Evolutionary conservation across 805 yeast species (phyloP), one percentile per base, ranked within the genome.

Genomic region (Wickerhamiella allomyrinae): DNA sequence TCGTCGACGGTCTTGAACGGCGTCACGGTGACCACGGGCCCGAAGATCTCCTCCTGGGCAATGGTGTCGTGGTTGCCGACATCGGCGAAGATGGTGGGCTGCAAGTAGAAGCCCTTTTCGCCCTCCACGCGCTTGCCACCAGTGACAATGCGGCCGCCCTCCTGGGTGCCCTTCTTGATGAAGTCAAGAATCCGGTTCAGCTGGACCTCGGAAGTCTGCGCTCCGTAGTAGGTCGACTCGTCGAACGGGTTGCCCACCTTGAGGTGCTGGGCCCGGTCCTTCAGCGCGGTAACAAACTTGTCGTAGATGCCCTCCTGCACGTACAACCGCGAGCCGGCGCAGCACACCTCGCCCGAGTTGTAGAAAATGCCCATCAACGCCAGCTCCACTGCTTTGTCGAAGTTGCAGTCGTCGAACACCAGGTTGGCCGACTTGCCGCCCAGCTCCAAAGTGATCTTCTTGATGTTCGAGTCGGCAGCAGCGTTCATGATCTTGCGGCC

Each of bases 341-440:
- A 79, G 66, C 97, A 87, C 44, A 86, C 91, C 68, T 87, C 95
- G 65, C 97, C 97, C 58, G 87, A 77, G 70, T 87, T 87, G 71
- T 73, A 83, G 72, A 81, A 82, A 55, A 86, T 81, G 61, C 94
- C 95, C 42, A 71, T 60, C 37, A 82, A 71, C 50, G 84, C 77
- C 68, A 76, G 73, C 49, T 75, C 69, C 37, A 82, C 79, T 40
- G 95, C 85, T 55, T 69, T 68, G 36, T 79, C 78, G 44, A 87
- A 57, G 61, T 87, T 76, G 38, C 93, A 91, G 57, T 87, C 96
- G 55, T 79, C 77, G 58, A 81, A 85, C 37, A 87, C 78, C 50
- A 87, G 76, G 61, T 80, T 78, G 54, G 96, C 94, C 20, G 95
- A 84, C 68, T 87, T 87, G 58, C 97, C 97, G 57, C 97, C 97